Evolutionary conservation across 164 flowering plant genomes (phyloP), one percentile per base, ranked within the genome.

Genomic region (Sedum album): DNA sequence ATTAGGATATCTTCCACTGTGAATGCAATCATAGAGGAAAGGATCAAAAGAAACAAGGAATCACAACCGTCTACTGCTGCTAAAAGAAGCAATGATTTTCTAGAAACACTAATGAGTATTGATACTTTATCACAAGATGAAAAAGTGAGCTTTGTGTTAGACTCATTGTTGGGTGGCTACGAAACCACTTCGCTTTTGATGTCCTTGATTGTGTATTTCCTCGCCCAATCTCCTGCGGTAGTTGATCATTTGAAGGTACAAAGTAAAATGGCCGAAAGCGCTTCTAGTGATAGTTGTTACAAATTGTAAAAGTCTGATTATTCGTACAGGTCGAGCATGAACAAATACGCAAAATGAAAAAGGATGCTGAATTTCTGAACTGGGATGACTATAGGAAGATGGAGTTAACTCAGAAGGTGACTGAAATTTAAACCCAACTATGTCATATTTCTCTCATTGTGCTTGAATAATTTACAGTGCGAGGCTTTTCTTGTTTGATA

Each of bases 321-420:
- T 53, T 51, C 5, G 5, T 21, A 21, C 13, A 86, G 90, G 63
- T 42, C 46, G 90, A 88, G 70, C 90, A 88, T 77, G 35, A 74
- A 26, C 69, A 71, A 13, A 86, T 88, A 62, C 76, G 85, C 71
- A 75, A 69, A 66, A 55, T 14, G 69, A 86, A 86, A 77, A 26
- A 71, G 74, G 72, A 78, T 67, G 83, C 68, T 35, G 88, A 82
- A 49, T 53, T 66, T 65, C 73, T 86, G 77, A 83, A 72, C 69
- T 84, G 87, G 90, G 90, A 86, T 65, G 90, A 88, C 44, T 86
- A 83, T 46, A 82, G 76, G 77, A 77, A 67, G 30, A 88, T 88
- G 93, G 82, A 81, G 38, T 84, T 83, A 67, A 86, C 90, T 71
- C 86, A 84, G 71, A 77, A 79, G 70, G 91, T 86, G 79, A 75